Evolutionary conservation across 768 basidiomycete species (phyloP), one percentile per base, ranked within the genome.

Genomic region (Pleurotus eryngii): DNA sequence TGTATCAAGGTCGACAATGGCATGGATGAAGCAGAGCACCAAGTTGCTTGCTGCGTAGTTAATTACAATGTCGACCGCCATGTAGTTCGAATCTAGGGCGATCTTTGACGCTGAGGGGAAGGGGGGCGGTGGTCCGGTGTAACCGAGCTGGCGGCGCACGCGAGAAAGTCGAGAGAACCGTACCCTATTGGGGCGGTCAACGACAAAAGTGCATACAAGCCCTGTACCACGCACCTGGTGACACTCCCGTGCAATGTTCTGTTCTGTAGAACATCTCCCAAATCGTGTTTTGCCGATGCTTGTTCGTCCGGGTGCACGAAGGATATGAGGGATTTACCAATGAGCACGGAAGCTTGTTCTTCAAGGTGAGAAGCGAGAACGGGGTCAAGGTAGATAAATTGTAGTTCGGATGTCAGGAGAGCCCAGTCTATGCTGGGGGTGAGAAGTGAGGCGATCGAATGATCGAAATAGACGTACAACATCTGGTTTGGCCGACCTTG

Each of bases 231-330:
- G 60, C 61, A 80, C 81, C 92, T 84, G 59, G 92, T 93, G 59
- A 94, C 89, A 47, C 87, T 90, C 60, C 92, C 92, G 68, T 92
- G 88, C 57, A 92, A 76, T 1, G 86, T 90, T 64, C 85, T 81
- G 64, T 82, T 83, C 53, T 89, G 80, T 57, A 93, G 77, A 14
- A 91, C 90, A 49, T 82, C 80, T 53, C 84, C 81, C 40, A 94
- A 78, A 74, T 94, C 92, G 9, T 80, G 74, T 63, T 81, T 81
- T 3, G 92, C 92, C 8, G 86, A 87, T 0, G 80, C 76, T 62
- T 87, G 84, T 64, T 94, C 92, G 60, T 92, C 90, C 59, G 92
- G 92, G 66, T 94, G 92, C 37, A 94, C 87, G 68, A 90, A 94
- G 40, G 77, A 75, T 57, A 93, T 75, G 46, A 94, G 80, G 15